These are phyloP conservation scores for Penicillium bovifimosum DNA, from an alignment of 495 filamentous ascomycete species.

Conservation along the genomic window DNA sequence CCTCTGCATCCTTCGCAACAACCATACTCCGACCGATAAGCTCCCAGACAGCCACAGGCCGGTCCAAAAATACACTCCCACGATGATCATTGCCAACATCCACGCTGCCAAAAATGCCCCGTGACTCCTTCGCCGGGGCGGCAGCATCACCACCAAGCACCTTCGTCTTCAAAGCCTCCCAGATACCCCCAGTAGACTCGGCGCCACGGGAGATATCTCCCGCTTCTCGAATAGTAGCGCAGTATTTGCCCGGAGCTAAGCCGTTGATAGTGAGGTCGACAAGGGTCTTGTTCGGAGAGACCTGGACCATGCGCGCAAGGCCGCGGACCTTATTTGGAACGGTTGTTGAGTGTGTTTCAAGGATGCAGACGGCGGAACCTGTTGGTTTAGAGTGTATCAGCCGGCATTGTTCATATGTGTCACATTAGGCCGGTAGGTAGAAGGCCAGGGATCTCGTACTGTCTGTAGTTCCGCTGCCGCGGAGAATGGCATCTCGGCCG, in stretches of 20 bases:
- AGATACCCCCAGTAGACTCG: slow-evolving; percentile 74
- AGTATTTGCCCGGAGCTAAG: slow-evolving; percentile 74
- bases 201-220: slow-evolving; percentile 86
- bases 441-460: slow-evolving; percentile 49
- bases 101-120: slow-evolving; percentile 69
- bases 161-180: slow-evolving; percentile 55
- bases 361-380: slow-evolving; percentile 93
- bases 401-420: background rate
- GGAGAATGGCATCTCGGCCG: slow-evolving; percentile 88
- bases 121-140: slow-evolving; percentile 33
- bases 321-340: slow-evolving; percentile 63
- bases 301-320: slow-evolving; percentile 75
- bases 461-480: slow-evolving; percentile 79
- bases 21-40: slow-evolving; percentile 89
- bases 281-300: slow-evolving; percentile 67
- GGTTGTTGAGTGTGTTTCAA: slow-evolving; percentile 72
- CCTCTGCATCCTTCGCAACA: slow-evolving; percentile 51
- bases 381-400: background rate
- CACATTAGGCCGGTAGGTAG: background rate
- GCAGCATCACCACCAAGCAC: slow-evolving; percentile 38
- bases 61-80: slow-evolving; percentile 73
- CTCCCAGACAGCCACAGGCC: slow-evolving; percentile 85
- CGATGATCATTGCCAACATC: slow-evolving; percentile 57
- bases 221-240: slow-evolving; percentile 74
- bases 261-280: slow-evolving; percentile 86